Conservation (phyloP, 2,329 filamentous ascomycete species). For the Didymella segeticola region DNA sequence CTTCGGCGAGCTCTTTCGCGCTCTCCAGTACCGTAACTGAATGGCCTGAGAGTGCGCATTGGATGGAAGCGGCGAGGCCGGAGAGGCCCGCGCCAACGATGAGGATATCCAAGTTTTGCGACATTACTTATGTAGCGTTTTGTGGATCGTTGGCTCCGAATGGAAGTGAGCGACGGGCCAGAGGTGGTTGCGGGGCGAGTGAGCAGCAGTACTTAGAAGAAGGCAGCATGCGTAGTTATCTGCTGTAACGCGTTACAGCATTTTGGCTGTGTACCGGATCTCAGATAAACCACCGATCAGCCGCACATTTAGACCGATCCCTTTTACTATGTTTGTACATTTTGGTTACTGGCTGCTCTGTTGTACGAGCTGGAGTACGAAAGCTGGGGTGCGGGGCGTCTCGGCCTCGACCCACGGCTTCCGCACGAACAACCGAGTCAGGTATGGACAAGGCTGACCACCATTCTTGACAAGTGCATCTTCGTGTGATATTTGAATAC, state of each 20-base stretch:
- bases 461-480: neutral
- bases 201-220: neutral
- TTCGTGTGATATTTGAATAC: neutral
- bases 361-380: conserved; percentile 17
- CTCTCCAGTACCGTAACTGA: conserved; percentile 53
- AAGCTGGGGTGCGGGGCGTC: conserved; percentile 8
- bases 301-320: conserved; percentile 1
- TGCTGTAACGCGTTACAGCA: conserved; percentile 6
- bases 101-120: conserved; percentile 31
- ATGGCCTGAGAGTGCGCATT: conserved; percentile 50
- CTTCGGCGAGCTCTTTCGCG: conserved; percentile 52
- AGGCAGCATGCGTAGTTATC: neutral
- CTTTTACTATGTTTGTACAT: neutral
- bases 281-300: conserved; percentile 20
- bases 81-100: conserved; percentile 52
- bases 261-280: conserved; percentile 5
- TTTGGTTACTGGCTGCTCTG: neutral
- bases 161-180: neutral
- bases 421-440: neutral
- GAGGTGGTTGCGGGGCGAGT: neutral
- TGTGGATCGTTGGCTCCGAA: neutral
- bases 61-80: conserved; percentile 53
- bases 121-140: conserved; percentile 4
- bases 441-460: neutral
- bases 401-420: conserved; percentile 8